Conservation (phyloP, 495 filamentous ascomycete genomes). For the Hypoxylon lienhwacheense region DNA sequence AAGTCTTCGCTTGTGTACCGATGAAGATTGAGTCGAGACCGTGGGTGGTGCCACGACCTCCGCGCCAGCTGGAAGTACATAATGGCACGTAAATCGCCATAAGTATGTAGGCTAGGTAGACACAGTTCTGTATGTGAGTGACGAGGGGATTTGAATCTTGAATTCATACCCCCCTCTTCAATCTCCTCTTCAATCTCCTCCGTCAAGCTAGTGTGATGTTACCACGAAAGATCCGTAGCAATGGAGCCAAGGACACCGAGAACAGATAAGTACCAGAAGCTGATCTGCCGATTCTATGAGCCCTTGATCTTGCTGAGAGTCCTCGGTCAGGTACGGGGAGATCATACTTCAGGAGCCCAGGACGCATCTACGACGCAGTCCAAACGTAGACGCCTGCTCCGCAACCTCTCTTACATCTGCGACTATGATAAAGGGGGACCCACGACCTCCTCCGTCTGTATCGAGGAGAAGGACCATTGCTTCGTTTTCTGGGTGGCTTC, state of each 20-base stretch:
- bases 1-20: too few relatives aligned
- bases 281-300: constrained; percentile 42
- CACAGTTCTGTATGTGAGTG: too few relatives aligned
- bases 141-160: too few relatives aligned
- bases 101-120: too few relatives aligned
- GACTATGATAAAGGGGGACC: constrained; percentile 41
- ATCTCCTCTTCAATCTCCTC: too few relatives aligned
- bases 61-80: too few relatives aligned
- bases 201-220: neutral
- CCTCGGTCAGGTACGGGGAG: constrained; percentile 38
- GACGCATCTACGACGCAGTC: neutral
- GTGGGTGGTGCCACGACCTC: too few relatives aligned
- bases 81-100: too few relatives aligned
- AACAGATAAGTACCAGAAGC: constrained; percentile 12
- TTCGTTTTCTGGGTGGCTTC: constrained; percentile 41
- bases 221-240: neutral
- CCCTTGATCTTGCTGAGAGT: constrained; percentile 35
- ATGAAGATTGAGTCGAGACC: too few relatives aligned
- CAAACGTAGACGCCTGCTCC: constrained; percentile 28
- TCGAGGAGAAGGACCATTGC: constrained; percentile 33
- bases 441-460: constrained; percentile 38
- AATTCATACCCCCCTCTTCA: too few relatives aligned
- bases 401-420: constrained; percentile 42
- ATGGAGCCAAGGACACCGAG: constrained; percentile 3
- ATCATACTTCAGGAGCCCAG: constrained; percentile 19